Evolutionary conservation across 176 grass and related monocot species (phyloP).

Genomic region (Puccinellia tenuiflora): DNA sequence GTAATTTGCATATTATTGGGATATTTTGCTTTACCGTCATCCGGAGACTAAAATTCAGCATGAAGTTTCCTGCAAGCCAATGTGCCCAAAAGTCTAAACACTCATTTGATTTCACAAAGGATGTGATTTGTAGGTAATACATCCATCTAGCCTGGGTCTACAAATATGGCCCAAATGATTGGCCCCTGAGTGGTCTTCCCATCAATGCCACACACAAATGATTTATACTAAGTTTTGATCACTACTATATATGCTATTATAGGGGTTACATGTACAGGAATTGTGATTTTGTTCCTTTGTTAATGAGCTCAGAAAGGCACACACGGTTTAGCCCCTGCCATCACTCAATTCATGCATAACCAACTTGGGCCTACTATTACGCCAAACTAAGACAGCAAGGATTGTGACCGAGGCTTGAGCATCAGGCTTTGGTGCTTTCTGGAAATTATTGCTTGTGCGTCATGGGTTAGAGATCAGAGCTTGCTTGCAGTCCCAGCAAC

Average conservation of each 20-base stretch:
- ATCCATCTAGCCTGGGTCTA: not conserved
- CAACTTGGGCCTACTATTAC: not conserved
- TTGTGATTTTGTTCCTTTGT: not conserved
- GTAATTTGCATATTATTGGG: not conserved
- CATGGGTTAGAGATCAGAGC: constrained; percentile 6
- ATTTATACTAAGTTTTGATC: not conserved
- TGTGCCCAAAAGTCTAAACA: not conserved
- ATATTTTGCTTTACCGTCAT: not conserved
- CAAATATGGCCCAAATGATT: not conserved
- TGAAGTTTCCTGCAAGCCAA: not conserved
- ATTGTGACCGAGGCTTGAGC: constrained; percentile 12
- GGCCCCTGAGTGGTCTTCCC: not conserved
- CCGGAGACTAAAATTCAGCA: not conserved
- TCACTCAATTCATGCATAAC: not conserved
- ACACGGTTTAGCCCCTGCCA: not conserved
- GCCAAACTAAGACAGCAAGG: constrained; percentile 9
- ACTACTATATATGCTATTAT: not conserved
- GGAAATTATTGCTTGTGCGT: constrained; percentile 14
- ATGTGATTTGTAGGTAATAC: not conserved
- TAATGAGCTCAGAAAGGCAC: not conserved
- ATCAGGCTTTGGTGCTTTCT: not conserved
- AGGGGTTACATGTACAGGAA: not conserved
- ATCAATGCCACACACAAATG: not conserved
- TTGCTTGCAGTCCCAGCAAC: constrained; percentile 42
- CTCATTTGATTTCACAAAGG: not conserved